Conservation (phyloP, 2,329 filamentous ascomycete species). For the Ceratocystis eucalypticola region DNA sequence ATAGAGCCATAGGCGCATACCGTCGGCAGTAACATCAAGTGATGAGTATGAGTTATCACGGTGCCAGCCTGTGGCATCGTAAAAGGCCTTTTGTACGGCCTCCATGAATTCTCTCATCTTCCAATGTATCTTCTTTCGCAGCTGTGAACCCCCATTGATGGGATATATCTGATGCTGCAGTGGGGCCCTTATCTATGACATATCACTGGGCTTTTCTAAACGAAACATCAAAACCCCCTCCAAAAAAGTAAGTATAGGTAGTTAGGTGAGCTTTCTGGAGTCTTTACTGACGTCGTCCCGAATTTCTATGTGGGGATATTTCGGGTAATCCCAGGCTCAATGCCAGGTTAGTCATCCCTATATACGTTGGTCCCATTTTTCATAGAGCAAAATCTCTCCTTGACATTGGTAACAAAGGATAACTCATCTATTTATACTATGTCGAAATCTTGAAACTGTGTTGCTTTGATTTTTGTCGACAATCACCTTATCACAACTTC, state of each 20-base stretch:
- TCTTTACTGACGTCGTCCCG: background rate
- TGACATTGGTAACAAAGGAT: background rate
- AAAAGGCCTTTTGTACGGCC: slow-evolving; percentile 85
- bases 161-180: background rate
- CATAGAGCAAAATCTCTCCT: background rate
- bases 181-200: background rate
- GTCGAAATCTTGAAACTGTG: background rate
- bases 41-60: slow-evolving; percentile 83
- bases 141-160: background rate
- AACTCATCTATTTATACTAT: background rate
- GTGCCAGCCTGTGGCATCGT: slow-evolving; percentile 75
- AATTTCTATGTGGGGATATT: background rate
- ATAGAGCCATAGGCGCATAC: slow-evolving; percentile 31
- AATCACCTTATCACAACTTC: background rate
- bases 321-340: background rate
- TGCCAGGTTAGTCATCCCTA: background rate
- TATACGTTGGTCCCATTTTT: background rate
- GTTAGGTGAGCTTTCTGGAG: background rate
- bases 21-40: slow-evolving; percentile 70
- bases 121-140: slow-evolving; percentile 19
- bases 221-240: background rate
- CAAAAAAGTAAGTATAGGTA: background rate
- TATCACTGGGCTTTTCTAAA: background rate
- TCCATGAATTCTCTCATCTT: slow-evolving; percentile 93
- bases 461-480: background rate